phyloP scores from a whole-genome alignment of 1,284 basidiomycete genomes.

The Irpex lacteus region DNA sequence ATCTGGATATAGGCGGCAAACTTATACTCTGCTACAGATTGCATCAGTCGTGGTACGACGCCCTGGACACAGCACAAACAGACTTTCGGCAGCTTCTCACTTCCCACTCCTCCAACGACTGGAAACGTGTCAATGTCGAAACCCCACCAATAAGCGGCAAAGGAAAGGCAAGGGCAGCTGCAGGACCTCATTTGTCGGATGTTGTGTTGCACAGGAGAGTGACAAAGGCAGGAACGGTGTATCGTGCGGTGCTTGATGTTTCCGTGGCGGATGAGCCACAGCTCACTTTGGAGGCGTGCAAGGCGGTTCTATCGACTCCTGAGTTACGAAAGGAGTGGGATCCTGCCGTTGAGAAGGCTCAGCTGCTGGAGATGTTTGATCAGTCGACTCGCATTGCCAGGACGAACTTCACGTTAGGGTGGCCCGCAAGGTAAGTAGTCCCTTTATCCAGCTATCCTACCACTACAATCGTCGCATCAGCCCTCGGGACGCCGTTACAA shows the following conservation, averaged over 20 bases:
- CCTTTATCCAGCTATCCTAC: conserved; percentile 16
- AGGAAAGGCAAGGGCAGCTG: conserved; percentile 51
- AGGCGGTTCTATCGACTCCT: conserved; percentile 79
- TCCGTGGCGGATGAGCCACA: conserved; percentile 55
- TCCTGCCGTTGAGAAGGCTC: conserved; percentile 84
- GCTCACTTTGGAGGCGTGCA: conserved; percentile 76
- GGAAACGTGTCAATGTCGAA: conserved; percentile 64
- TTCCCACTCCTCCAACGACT: conserved; percentile 58
- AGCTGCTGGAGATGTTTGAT: conserved; percentile 85
- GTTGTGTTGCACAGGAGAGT: conserved; percentile 68
- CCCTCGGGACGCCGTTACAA: conserved; percentile 90
- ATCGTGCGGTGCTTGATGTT: conserved; percentile 81
- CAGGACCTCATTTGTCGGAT: conserved; percentile 59
- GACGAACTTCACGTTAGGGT: conserved; percentile 90
- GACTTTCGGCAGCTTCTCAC: conserved; percentile 69
- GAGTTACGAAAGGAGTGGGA: conserved; percentile 92
- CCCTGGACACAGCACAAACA: conserved; percentile 66
- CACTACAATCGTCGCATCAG: conserved; percentile 39
- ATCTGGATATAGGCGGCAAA: not conserved
- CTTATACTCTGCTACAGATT: conserved; percentile 42
- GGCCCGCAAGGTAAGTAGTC: conserved; percentile 87
- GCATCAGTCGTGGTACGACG: conserved; percentile 70
- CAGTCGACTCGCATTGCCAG: conserved; percentile 82
- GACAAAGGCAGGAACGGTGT: conserved; percentile 73
- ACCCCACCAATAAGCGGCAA: conserved; percentile 44